Base-by-base conservation (phyloP, 305 asterid genomes). In the Fraxinus ornus region DNA sequence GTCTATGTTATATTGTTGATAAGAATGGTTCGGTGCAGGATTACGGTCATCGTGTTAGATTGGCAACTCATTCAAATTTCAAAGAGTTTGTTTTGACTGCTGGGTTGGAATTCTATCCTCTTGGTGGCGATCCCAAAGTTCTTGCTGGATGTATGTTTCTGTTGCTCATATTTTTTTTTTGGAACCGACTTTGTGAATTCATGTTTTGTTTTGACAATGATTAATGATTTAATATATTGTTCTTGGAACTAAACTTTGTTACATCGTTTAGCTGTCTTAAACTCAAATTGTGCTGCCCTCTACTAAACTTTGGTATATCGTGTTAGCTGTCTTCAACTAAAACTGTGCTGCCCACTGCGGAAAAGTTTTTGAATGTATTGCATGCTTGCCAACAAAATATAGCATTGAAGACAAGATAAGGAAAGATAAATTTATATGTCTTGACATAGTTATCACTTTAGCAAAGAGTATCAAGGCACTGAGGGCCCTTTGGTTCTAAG, bases 31-130 rank as follows among this genome's bases (percentile, higher is more conserved):
- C 79, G 81, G 81, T 93, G 96, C 96, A 95, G 99, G 99, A 95
- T 80, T 95, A 90, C 82, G 98, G 98, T 5, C 98, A 95, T 84
- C 97, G 97, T 81, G 97, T 95, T 68, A 91, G 99, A 88, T 89
- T 94, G 90, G 99, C 99, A 41, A 94, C 97, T 82, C 99, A 95
- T 88, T 91, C 97, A 86, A 95, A 95, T 89, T 95, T 94, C 87
- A 94, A 92, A 87, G 99, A 94, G 92, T 95, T 95, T 88, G 99
- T 95, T 83, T 81, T 95, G 94, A 88, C 97, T 70, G 87, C 98
- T 78, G 98, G 99, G 64, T 88, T 95, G 94, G 99, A 95, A 88
- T 95, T 95, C 86, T 93, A 93, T 91, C 98, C 99, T 81, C 97
- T 95, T 21, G 98, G 99, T 13, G 99, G 97, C 15, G 99, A 95